Evolutionary conservation across 306 rosid species (phyloP), one percentile per base, ranked within the genome.

Genomic region (Cicer chorassanicum): DNA sequence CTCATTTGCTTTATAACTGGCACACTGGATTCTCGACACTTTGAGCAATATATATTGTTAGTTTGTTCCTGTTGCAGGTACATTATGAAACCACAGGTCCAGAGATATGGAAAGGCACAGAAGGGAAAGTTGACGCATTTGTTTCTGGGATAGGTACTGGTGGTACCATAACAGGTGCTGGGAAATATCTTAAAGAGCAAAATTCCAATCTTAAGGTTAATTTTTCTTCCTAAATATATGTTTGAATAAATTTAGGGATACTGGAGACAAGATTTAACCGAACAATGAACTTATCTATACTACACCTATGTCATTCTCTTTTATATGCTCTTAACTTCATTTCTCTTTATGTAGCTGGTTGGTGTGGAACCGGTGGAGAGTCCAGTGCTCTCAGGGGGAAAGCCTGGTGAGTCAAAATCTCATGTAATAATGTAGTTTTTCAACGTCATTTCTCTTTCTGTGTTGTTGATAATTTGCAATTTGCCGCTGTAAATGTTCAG

Each of bases 41-140:
- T 60, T 71, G 42, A 21, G 13, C 60, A 38, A 70, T 57, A n/a
- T 41, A 48, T 43, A 45, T 82, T 62, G 50, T 66, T 67, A 29
- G 64, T 0, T 82, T 62, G 50, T 66, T 67, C 29, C 68, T 0
- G 5, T 60, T 21, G 56, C 70, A 92, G 97, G 9, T 92, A 42
- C 97, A 92, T 76, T 92, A 89, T 71, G 90, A 92, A 85, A 86
- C 97, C 70, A 92, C 97, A 7, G 93, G 97, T 79, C 96, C 97
- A 6, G 93, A 89, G 85, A 89, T 92, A 60, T 92, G 97, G 96
- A 84, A 85, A 82, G 96, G 93, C 68, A 43, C 96, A 0, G 89
- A 77, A 14, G 89, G 87, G 77, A 92, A 87, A 76, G 55, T 89
- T 50, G 91, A 89, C 69, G 91, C 88, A 66, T 48, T 92, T 83